These are phyloP conservation scores for Corrigiola litoralis DNA, from an alignment of 179 eudicot species.

Conservation along the genomic window DNA sequence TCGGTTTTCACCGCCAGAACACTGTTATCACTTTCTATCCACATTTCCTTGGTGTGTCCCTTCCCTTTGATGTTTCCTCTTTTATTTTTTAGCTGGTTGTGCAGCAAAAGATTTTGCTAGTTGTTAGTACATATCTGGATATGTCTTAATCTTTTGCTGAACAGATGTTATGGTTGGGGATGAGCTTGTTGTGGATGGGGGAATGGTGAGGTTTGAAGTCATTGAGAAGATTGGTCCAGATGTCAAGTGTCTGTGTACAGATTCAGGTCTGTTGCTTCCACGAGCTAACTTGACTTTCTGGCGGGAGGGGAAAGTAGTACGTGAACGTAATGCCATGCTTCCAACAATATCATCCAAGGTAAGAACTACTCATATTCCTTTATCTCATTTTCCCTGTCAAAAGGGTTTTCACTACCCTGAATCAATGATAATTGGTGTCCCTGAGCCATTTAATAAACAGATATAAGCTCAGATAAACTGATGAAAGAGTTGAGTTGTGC, in stretches of 20 bases:
- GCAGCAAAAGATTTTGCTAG: too few species aligned
- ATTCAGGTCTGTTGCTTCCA: constrained; percentile 89
- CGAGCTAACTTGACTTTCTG: constrained; percentile 92
- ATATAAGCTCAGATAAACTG: too few species aligned
- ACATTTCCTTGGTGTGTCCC: neutral
- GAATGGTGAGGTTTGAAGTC: constrained; percentile 96
- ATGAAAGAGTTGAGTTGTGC: too few species aligned
- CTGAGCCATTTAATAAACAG: too few species aligned
- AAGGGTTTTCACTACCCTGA: neutral
- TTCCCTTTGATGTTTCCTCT: neutral
- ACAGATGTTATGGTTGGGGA: constrained; percentile 87
- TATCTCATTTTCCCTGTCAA: neutral
- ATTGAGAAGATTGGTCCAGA: constrained; percentile 95
- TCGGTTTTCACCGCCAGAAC: neutral
- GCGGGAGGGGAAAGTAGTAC: constrained; percentile 83
- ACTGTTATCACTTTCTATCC: neutral
- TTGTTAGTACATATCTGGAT: neutral
- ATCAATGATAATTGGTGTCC: neutral
- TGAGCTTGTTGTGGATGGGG: constrained; percentile 93
- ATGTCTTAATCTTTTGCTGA: neutral
- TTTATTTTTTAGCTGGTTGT: neutral
- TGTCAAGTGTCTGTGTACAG: constrained; percentile 83
- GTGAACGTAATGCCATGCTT: constrained; percentile 93
- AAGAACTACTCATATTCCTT: constrained; percentile 11
- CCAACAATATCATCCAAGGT: constrained; percentile 95